Percentiles rank a stretch among this genome's conserved stretches.
phyloP scores from a whole-genome alignment of 176 grass and related monocot genomes.

The Eragrostis nindensis region DNA sequence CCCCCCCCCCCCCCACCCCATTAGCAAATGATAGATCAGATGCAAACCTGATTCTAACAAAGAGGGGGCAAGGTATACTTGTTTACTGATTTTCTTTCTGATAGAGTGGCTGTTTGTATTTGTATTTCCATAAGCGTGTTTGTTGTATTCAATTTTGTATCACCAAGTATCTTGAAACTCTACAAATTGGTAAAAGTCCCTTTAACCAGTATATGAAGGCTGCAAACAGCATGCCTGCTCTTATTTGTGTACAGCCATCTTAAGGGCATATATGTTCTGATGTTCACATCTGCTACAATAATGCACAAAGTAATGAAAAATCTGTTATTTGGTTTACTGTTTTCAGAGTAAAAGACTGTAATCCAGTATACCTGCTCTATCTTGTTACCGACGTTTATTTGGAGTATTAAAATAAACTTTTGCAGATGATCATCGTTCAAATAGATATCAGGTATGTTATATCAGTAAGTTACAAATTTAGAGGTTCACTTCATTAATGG shows the following conservation, averaged over 20 bases:
- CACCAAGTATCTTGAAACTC: slow-evolving; percentile 11
- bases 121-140: slow-evolving; percentile 28
- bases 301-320: neutral
- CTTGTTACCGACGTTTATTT: neutral
- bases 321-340: neutral
- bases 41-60: slow-evolving; percentile 25
- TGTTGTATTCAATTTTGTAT: slow-evolving; percentile 21
- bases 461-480: neutral
- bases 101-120: slow-evolving; percentile 23
- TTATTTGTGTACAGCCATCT: neutral
- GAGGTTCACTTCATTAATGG: neutral
- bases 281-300: neutral
- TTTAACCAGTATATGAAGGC: neutral
- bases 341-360: neutral
- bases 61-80: slow-evolving; percentile 37
- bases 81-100: slow-evolving; percentile 35
- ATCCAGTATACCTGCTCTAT: neutral
- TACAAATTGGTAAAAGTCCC: neutral
- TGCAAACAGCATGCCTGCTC: neutral
- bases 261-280: too few relatives aligned
- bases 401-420: neutral
- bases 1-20: too few relatives aligned
- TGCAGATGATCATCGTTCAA: neutral
- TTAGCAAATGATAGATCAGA: slow-evolving; percentile 35
- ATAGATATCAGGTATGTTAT: neutral